A percentile compares a stretch with the other conserved stretches of the same genome.
These are phyloP conservation scores for Rubus parviflorus DNA, from an alignment of 306 rosid genomes.

Conservation along the genomic window DNA sequence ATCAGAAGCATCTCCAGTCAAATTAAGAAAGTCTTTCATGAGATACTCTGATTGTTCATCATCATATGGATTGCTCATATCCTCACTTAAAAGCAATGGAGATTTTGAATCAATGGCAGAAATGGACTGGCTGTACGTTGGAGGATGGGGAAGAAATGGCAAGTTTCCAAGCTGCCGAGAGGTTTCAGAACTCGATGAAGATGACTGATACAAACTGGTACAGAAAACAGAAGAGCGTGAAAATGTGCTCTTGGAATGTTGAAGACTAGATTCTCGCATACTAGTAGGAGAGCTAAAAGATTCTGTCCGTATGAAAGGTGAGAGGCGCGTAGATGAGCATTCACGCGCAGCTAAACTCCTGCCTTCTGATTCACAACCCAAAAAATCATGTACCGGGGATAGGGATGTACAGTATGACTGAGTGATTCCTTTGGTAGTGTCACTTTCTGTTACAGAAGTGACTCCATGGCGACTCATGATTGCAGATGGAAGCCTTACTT, in stretches of 20 bases:
- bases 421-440: slow-evolving; percentile 22
- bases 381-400: slow-evolving; percentile 25
- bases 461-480: slow-evolving; percentile 28
- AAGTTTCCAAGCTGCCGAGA: slow-evolving; percentile 42
- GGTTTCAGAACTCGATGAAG: slow-evolving; percentile 39
- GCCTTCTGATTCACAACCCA: slow-evolving; percentile 32
- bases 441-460: slow-evolving; percentile 20
- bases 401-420: slow-evolving; percentile 25
- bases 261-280: slow-evolving; percentile 18
- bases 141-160: slow-evolving; percentile 47
- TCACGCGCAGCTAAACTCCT: slow-evolving; percentile 21
- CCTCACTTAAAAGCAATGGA: slow-evolving; percentile 21
- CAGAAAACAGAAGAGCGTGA: slow-evolving; percentile 46
- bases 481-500: slow-evolving; percentile 24
- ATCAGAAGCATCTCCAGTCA: slow-evolving; percentile 30
- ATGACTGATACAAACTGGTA: slow-evolving; percentile 47
- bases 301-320: slow-evolving; percentile 37
- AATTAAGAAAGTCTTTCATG: slow-evolving; percentile 37
- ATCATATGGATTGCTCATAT: slow-evolving; percentile 20
- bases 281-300: slow-evolving; percentile 17
- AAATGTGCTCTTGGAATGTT: slow-evolving; percentile 25
- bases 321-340: slow-evolving; percentile 23
- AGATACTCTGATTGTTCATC: slow-evolving; percentile 36
- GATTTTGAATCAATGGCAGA: slow-evolving; percentile 29
- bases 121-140: slow-evolving; percentile 28